A percentile compares a stretch with the other conserved stretches of the same genome.
These are phyloP conservation scores for Didymella sp. DNA, from an alignment of 2,329 filamentous ascomycete genomes.

Conservation along the genomic window DNA sequence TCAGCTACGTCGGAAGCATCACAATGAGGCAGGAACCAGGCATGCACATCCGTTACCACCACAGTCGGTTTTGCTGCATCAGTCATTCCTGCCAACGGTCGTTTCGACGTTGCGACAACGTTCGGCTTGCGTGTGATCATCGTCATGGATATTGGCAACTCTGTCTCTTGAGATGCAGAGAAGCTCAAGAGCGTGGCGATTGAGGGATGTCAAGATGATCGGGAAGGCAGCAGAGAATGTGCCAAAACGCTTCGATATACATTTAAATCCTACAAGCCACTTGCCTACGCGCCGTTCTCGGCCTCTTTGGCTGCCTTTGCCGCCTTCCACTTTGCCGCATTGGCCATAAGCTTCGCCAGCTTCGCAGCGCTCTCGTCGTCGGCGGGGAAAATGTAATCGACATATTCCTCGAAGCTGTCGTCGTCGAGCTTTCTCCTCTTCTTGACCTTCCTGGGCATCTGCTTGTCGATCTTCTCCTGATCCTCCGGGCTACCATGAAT, in stretches of 20 bases:
- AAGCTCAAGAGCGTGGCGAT: no score
- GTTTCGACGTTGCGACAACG: no score
- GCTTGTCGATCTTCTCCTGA: constrained; percentile 81
- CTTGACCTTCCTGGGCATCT: constrained; percentile 94
- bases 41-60: no score
- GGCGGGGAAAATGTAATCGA: constrained; percentile 96
- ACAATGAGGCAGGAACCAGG: no score
- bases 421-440: constrained; percentile 91
- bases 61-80: no score
- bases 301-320: constrained; percentile 41
- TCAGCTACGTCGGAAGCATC: no score
- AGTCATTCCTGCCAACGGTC: no score
- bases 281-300: constrained; percentile 1
- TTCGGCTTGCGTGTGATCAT: not conserved
- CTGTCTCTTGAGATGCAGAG: no score
- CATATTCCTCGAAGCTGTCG: constrained; percentile 93
- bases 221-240: not conserved
- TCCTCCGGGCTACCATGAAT: constrained; percentile 79
- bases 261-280: not conserved
- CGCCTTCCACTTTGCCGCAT: constrained; percentile 89
- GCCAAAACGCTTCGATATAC: not conserved
- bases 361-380: constrained; percentile 88
- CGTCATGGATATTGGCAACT: no score
- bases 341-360: constrained; percentile 81
- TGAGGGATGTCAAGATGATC: no score